phyloP scores from a whole-genome alignment of 768 basidiomycete species.

The Suillus brevipes region DNA sequence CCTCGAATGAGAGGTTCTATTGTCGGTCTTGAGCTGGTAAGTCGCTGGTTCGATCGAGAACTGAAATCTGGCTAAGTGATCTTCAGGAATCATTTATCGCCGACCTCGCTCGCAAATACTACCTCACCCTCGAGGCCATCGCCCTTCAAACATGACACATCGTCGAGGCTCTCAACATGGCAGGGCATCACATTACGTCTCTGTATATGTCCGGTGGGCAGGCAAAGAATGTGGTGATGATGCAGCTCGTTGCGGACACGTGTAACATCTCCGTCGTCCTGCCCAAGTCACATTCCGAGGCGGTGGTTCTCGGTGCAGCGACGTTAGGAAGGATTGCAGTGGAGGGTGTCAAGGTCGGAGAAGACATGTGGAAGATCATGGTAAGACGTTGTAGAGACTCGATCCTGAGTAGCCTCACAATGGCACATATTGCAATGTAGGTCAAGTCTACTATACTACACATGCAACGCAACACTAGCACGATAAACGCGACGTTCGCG shows the following conservation, averaged over 20 bases:
- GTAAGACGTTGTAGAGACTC: too few species aligned
- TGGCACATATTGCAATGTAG: too few species aligned
- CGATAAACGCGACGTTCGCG: too few species aligned
- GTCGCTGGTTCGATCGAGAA: slow-evolving; percentile 14
- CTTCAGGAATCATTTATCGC: slow-evolving; percentile 63
- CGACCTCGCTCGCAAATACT: slow-evolving; percentile 89
- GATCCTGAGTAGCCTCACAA: too few species aligned
- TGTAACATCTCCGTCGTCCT: slow-evolving; percentile 78
- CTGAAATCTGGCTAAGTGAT: not conserved
- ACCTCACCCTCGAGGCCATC: slow-evolving; percentile 89
- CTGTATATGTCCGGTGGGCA: slow-evolving; percentile 96
- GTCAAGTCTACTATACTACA: too few species aligned
- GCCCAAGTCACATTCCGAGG: too few species aligned
- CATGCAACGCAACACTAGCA: too few species aligned
- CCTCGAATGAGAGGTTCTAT: slow-evolving; percentile 93
- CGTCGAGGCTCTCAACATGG: slow-evolving; percentile 81
- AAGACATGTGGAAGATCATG: slow-evolving; percentile 91
- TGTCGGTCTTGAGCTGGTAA: slow-evolving; percentile 77
- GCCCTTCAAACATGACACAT: slow-evolving; percentile 95
- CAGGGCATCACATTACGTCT: slow-evolving; percentile 80
- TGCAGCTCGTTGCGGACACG: slow-evolving; percentile 86
- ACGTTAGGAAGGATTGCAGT: too few species aligned
- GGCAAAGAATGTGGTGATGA: slow-evolving; percentile 81
- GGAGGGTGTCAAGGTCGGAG: slow-evolving; percentile 36
- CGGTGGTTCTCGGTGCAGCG: too few species aligned